A percentile compares a stretch with the other conserved stretches of the same genome.
Conservation (phyloP, 164 flowering plant species). For the Euptelea pleiosperma region DNA sequence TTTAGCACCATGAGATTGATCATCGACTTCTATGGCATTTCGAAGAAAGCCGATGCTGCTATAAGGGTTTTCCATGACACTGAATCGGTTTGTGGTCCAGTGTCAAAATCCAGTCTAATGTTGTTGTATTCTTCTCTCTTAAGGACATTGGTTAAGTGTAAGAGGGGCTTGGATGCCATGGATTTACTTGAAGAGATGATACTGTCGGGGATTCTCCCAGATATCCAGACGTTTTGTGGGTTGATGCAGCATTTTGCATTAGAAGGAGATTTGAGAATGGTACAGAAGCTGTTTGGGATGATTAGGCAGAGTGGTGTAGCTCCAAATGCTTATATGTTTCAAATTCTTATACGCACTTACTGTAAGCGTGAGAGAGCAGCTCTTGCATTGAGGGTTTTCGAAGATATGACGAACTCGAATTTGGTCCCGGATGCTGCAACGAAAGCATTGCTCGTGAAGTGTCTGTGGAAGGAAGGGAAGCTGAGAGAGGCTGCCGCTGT, state of each 20-base stretch:
- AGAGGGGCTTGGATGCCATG: constrained; percentile 47
- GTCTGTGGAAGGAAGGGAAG: constrained; percentile 92
- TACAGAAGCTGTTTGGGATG: constrained; percentile 73
- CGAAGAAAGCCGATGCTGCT: constrained; percentile 78
- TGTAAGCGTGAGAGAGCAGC: constrained; percentile 70
- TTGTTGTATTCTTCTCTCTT: constrained; percentile 76
- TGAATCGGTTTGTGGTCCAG: constrained; percentile 40
- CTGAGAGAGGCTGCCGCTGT: constrained; percentile 79
- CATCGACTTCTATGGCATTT: constrained; percentile 74
- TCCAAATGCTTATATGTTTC: constrained; percentile 76
- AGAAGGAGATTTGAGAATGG: constrained; percentile 64
- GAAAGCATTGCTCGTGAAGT: constrained; percentile 71
- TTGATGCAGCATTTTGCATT: constrained; percentile 81
- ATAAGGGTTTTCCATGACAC: constrained; percentile 55
- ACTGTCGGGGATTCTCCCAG: constrained; percentile 51
- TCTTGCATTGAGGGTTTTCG: constrained; percentile 73
- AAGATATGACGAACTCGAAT: constrained; percentile 61
- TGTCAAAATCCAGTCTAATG: constrained; percentile 44
- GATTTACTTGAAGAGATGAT: constrained; percentile 77
- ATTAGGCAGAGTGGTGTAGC: constrained; percentile 66
- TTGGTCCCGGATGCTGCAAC: constrained; percentile 68
- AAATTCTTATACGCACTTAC: constrained; percentile 63
- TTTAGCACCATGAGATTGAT: constrained; percentile 64
- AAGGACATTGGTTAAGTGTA: constrained; percentile 70
- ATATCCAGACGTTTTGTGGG: constrained; percentile 77